phyloP scores from a whole-genome alignment of 257 asterid species.

The Fraxinus americana region DNA sequence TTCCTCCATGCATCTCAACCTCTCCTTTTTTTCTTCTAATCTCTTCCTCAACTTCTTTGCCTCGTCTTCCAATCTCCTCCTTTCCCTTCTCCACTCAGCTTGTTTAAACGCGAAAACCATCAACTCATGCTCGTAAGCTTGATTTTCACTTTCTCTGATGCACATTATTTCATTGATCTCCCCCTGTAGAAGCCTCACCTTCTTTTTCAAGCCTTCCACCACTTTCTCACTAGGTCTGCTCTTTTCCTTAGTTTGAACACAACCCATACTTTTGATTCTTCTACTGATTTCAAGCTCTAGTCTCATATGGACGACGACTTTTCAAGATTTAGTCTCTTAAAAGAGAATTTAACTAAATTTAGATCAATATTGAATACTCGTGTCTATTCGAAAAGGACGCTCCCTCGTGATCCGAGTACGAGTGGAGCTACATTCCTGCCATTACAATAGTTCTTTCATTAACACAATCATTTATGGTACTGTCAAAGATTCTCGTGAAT shows the following conservation, averaged over 20 bases:
- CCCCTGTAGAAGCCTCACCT: slow-evolving; percentile 49
- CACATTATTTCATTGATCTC: slow-evolving; percentile 66
- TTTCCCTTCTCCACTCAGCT: slow-evolving; percentile 75
- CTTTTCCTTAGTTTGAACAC: slow-evolving; percentile 49
- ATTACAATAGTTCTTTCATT: slow-evolving; percentile 19
- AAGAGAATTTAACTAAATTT: neutral
- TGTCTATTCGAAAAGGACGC: neutral
- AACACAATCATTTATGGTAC: slow-evolving; percentile 33
- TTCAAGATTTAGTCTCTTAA: neutral
- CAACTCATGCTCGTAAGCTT: slow-evolving; percentile 57
- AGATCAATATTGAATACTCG: neutral
- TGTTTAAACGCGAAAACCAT: slow-evolving; percentile 66
- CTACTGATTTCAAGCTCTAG: neutral
- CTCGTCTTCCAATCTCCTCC: slow-evolving; percentile 53
- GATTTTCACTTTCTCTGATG: slow-evolving; percentile 64
- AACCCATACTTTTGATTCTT: slow-evolving; percentile 49
- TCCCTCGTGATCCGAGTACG: neutral
- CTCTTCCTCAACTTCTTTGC: slow-evolving; percentile 41
- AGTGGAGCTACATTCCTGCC: slow-evolving; percentile 17
- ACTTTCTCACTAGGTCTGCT: slow-evolving; percentile 32
- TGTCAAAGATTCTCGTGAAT: slow-evolving; percentile 38
- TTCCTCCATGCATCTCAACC: slow-evolving; percentile 24
- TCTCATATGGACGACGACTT: neutral
- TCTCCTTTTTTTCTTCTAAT: slow-evolving; percentile 38
- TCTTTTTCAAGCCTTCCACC: slow-evolving; percentile 59